Percentiles rank a stretch among this genome's conserved stretches.
Evolutionary conservation across 257 asterid genomes (phyloP).

Genomic region (Ocimum tenuiflorum): DNA sequence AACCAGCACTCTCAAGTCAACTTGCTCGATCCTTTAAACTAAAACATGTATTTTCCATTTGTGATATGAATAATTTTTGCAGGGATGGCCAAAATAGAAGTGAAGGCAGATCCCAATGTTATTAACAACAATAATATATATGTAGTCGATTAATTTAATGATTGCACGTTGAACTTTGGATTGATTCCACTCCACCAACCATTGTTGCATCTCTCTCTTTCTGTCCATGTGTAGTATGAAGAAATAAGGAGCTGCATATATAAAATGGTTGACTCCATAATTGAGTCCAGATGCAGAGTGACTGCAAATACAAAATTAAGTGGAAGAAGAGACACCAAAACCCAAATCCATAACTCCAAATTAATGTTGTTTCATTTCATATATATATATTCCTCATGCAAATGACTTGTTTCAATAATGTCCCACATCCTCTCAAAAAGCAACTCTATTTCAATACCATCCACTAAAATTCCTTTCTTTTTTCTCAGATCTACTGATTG

Average conservation of each 20-base stretch:
- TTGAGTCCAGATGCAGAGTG: conserved; percentile 21
- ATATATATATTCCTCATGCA: conserved; percentile 10
- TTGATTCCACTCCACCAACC: not conserved
- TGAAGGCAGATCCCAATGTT: conserved; percentile 4
- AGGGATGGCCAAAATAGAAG: conserved; percentile 6
- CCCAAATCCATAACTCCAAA: too few relatives aligned
- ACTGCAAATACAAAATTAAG: conserved; percentile 23
- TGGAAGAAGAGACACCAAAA: conserved; percentile 43
- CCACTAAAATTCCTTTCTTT: conserved; percentile 27
- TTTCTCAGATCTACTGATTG: conserved; percentile 19
- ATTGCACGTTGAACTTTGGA: not conserved
- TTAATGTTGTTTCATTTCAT: conserved; percentile 14
- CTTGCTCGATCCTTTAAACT: too few relatives aligned
- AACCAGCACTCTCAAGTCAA: not conserved
- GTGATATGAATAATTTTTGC: not conserved
- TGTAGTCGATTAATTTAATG: conserved; percentile 1
- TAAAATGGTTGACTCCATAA: conserved; percentile 24
- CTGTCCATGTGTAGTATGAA: not conserved
- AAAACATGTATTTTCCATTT: too few relatives aligned
- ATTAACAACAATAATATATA: not conserved
- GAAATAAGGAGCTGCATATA: too few relatives aligned
- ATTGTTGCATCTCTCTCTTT: not conserved
- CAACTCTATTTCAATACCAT: conserved; percentile 28
- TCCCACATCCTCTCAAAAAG: conserved; percentile 38
- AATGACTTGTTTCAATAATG: conserved; percentile 19